These are phyloP conservation scores for Sequoia sempervirens DNA, from an alignment of 75 land plant genomes.

Conservation along the genomic window DNA sequence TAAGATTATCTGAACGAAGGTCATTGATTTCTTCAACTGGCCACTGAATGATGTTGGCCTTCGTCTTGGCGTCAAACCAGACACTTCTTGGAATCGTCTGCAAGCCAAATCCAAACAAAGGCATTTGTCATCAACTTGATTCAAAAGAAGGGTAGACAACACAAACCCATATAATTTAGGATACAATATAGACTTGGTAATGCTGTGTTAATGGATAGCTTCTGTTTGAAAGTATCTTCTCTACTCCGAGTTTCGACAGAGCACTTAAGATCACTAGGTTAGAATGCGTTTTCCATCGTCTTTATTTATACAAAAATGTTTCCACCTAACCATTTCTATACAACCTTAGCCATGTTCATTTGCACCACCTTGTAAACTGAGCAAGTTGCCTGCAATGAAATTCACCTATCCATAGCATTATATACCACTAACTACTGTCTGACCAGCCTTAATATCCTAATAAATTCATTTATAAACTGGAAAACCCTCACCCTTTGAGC, in stretches of 20 bases:
- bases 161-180: neutral
- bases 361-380: too few species aligned
- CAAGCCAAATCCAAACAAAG: conserved; percentile 5
- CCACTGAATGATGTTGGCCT: conserved; percentile 65
- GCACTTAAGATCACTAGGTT: too few species aligned
- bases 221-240: neutral
- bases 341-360: too few species aligned
- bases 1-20: conserved; percentile 24
- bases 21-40: conserved; percentile 71
- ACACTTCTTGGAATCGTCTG: conserved; percentile 75
- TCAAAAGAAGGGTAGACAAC: neutral
- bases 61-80: conserved; percentile 46
- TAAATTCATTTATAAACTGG: too few species aligned
- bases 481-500: too few species aligned
- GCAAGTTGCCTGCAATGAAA: too few species aligned
- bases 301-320: too few species aligned
- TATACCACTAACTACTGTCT: too few species aligned
- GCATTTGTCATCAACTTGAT: neutral
- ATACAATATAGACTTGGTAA: neutral
- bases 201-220: neutral
- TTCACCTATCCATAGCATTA: too few species aligned
- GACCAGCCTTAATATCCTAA: too few species aligned
- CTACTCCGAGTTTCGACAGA: neutral
- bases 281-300: too few species aligned
- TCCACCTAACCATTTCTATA: too few species aligned